A percentile compares a stretch with the other conserved stretches of the same genome.
These are phyloP conservation scores for Colletotrichum aenigma DNA, from an alignment of 2,329 filamentous ascomycete genomes.

Conservation along the genomic window DNA sequence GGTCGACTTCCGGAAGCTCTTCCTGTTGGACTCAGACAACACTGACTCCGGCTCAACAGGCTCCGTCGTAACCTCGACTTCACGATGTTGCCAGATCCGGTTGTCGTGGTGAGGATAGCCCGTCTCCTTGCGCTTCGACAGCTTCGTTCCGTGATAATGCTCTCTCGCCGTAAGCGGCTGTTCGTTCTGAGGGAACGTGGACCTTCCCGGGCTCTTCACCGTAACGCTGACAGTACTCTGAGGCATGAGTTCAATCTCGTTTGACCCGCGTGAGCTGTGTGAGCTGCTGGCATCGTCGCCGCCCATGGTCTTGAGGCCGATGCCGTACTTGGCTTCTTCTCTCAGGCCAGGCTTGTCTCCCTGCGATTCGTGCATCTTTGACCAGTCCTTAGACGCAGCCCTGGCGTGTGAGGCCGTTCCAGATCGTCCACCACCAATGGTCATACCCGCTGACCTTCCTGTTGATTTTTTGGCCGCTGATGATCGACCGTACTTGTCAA, in stretches of 20 bases:
- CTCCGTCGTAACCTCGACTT: constrained; percentile 16
- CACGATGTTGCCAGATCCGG: constrained; percentile 15
- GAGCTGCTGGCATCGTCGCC: constrained; percentile 20
- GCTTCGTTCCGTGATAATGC: neutral
- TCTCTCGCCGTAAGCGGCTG: neutral
- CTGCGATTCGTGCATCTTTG: neutral
- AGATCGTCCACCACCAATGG: constrained; percentile 12
- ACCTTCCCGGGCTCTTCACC: neutral
- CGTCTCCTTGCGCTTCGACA: neutral
- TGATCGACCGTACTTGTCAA: neutral
- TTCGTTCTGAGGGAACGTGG: neutral
- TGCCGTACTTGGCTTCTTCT: constrained; percentile 19
- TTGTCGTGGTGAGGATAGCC: neutral
- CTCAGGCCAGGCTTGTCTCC: neutral
- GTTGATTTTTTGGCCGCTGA: constrained; percentile 6
- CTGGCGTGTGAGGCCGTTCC: neutral
- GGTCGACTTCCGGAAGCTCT: neutral
- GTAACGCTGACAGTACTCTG: constrained; percentile 7
- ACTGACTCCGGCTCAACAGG: constrained; percentile 14
- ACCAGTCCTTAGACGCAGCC: constrained; percentile 7
- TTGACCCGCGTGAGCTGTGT: constrained; percentile 1
- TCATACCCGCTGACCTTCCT: neutral
- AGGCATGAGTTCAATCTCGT: constrained; percentile 2
- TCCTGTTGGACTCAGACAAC: neutral
- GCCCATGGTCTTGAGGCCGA: constrained; percentile 22